Percentiles rank a stretch among this genome's conserved stretches.
Conservation (phyloP, 1,284 basidiomycete species). For the Polyporus tsugae region DNA sequence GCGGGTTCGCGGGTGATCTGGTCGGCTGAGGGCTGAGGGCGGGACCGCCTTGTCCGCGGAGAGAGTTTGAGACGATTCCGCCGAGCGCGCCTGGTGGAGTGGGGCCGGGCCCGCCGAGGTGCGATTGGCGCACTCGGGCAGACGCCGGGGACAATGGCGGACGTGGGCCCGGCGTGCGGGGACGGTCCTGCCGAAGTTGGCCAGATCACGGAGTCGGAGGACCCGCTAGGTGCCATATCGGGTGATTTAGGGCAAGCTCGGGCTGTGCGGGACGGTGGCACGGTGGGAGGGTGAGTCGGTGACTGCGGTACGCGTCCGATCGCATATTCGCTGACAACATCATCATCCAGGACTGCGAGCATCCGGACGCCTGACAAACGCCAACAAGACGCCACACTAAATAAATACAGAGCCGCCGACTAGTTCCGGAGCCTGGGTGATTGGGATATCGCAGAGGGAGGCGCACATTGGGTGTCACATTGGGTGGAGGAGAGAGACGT, state of each 20-base stretch:
- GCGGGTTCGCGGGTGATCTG: conserved; percentile 14
- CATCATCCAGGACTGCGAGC: conserved; percentile 20
- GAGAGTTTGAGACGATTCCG: conserved; percentile 31
- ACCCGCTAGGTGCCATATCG: conserved; percentile 27
- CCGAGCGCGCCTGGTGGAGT: conserved; percentile 20
- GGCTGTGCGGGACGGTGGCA: conserved; percentile 32
- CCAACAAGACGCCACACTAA: conserved; percentile 25
- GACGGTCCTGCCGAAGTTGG: conserved; percentile 24
- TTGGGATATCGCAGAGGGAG: conserved; percentile 13
- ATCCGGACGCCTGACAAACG: conserved; percentile 29
- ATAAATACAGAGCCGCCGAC: conserved; percentile 18
- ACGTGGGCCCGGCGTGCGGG: conserved; percentile 20
- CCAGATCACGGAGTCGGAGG: conserved; percentile 27
- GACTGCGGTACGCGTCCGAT: conserved; percentile 34
- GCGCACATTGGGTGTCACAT: conserved; percentile 23
- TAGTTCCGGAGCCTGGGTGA: conserved; percentile 12
- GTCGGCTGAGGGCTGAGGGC: conserved; percentile 13
- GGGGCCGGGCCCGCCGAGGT: conserved; percentile 16
- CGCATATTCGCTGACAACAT: conserved; percentile 32
- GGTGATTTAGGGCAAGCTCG: conserved; percentile 36
- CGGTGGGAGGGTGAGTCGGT: conserved; percentile 29
- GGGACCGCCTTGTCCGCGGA: conserved; percentile 15
- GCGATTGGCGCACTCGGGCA: conserved; percentile 16
- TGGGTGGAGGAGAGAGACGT: conserved; percentile 20
- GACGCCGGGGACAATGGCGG: conserved; percentile 25